Evolutionary conservation across 352 stramenopile species (phyloP).

Genomic region (Phytopythium oedochilum): DNA sequence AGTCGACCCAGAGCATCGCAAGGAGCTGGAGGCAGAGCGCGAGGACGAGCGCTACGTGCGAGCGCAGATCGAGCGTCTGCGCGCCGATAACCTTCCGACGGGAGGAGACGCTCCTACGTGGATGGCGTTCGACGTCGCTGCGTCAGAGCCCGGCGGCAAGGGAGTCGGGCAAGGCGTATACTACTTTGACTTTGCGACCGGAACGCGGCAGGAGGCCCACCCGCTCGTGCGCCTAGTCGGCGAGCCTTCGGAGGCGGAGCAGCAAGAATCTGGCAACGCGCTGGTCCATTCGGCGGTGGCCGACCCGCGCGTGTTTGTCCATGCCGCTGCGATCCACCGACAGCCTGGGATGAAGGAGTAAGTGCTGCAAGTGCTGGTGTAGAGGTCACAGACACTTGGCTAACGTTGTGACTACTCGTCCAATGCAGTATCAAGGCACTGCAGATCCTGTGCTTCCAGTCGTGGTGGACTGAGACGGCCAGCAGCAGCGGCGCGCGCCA

Average conservation of each 20-base stretch:
- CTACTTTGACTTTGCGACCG: conserved; percentile 62
- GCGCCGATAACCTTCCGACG: conserved; percentile 16
- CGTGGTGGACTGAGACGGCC: conserved; percentile 59
- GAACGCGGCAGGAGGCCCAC: conserved; percentile 22
- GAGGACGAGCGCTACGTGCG: conserved; percentile 35
- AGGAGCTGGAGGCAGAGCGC: conserved; percentile 11
- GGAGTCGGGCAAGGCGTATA: conserved; percentile 16
- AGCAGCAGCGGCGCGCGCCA: conserved; percentile 14
- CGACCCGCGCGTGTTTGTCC: conserved; percentile 41
- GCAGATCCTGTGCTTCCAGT: conserved; percentile 67
- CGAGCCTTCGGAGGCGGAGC: conserved; percentile 10
- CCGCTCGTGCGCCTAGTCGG: conserved; percentile 28
- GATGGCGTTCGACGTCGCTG: conserved; percentile 47
- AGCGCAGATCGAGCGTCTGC: conserved; percentile 42
- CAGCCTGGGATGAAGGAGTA: conserved; percentile 52
- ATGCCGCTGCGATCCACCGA: conserved; percentile 39
- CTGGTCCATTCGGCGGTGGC: conserved; percentile 15
- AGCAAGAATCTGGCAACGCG: conserved; percentile 1
- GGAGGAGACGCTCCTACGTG: conserved; percentile 15
- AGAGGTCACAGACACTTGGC: no score
- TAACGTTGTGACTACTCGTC: neutral
- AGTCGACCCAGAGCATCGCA: conserved; percentile 13
- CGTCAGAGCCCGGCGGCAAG: neutral
- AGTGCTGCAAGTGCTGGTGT: conserved; percentile 6
- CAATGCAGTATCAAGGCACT: conserved; percentile 43